Conservation (phyloP, 108 stramenopile genomes). For the Skeletonema marinoi region DNA sequence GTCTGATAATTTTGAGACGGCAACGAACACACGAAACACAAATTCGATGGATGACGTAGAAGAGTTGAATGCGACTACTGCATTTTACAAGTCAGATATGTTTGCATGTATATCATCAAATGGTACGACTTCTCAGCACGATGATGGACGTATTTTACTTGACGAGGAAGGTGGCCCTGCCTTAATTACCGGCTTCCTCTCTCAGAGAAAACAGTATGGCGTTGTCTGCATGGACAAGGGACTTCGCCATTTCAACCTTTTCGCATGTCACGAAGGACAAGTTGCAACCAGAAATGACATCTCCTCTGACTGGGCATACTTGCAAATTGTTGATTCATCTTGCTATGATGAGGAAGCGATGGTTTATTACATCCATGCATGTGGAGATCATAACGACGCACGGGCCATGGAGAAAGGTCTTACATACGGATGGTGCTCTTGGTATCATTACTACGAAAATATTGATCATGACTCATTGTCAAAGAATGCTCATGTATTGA, state of each 20-base stretch:
- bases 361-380: slow-evolving; percentile 82
- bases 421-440: slow-evolving; percentile 91
- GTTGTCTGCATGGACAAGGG: slow-evolving; percentile 63
- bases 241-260: slow-evolving; percentile 62
- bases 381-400: slow-evolving; percentile 76
- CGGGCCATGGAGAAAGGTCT: slow-evolving; percentile 75
- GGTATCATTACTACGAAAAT: slow-evolving; percentile 94
- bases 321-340: slow-evolving; percentile 69
- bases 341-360: slow-evolving; percentile 90
- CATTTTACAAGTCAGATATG: slow-evolving; percentile 80
- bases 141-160: slow-evolving; percentile 48
- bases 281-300: slow-evolving; percentile 32
- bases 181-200: slow-evolving; percentile 84
- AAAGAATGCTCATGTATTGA: slow-evolving; percentile 72
- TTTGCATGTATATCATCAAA: slow-evolving; percentile 80
- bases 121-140: slow-evolving; percentile 32
- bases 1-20: slow-evolving; percentile 12
- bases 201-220: slow-evolving; percentile 87
- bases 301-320: slow-evolving; percentile 84
- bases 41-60: background rate
- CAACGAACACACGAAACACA: background rate
- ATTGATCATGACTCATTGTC: slow-evolving; percentile 78
- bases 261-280: slow-evolving; percentile 70
- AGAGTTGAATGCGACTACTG: slow-evolving; percentile 28
- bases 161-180: slow-evolving; percentile 88